A percentile compares a stretch with the other conserved stretches of the same genome.
Evolutionary conservation across 352 stramenopile genomes (phyloP).

Genomic region (Pythium rishiriense): DNA sequence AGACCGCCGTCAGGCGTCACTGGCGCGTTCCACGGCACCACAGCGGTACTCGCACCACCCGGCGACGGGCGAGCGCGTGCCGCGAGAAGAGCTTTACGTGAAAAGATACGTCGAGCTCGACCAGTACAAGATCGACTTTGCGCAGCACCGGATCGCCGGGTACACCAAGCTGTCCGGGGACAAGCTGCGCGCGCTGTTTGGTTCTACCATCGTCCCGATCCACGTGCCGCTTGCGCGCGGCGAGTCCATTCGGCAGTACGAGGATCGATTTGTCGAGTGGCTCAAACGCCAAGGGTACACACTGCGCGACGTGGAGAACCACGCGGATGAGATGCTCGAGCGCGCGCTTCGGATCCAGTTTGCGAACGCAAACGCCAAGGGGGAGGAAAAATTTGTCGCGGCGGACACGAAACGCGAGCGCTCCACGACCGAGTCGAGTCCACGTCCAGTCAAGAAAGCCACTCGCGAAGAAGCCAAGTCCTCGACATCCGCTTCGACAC

Average conservation of each 20-base stretch:
- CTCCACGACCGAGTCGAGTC: neutral
- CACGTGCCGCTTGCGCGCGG: constrained; percentile 17
- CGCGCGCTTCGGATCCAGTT: constrained; percentile 15
- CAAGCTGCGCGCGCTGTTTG: constrained; percentile 8
- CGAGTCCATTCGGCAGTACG: constrained; percentile 18
- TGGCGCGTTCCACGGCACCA: neutral
- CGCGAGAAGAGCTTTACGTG: constrained; percentile 3
- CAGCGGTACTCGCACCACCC: neutral
- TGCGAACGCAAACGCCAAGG: constrained; percentile 8
- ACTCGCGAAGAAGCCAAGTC: neutral
- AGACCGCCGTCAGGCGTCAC: neutral
- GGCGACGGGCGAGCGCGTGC: neutral
- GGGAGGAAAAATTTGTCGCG: neutral
- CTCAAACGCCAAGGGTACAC: neutral
- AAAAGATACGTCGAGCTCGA: constrained; percentile 19
- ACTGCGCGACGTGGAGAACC: constrained; percentile 1
- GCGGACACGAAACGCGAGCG: constrained; percentile 6
- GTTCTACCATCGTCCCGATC: constrained; percentile 19
- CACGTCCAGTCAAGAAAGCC: neutral
- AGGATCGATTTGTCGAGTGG: constrained; percentile 23
- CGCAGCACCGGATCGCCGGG: neutral
- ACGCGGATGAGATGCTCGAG: constrained; percentile 11
- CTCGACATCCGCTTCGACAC: neutral
- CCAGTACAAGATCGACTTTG: constrained; percentile 9
- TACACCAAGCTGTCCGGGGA: constrained; percentile 1